Evolutionary conservation across 176 grass and related monocot genomes (phyloP).

Genomic region (Phyllostachys edulis): DNA sequence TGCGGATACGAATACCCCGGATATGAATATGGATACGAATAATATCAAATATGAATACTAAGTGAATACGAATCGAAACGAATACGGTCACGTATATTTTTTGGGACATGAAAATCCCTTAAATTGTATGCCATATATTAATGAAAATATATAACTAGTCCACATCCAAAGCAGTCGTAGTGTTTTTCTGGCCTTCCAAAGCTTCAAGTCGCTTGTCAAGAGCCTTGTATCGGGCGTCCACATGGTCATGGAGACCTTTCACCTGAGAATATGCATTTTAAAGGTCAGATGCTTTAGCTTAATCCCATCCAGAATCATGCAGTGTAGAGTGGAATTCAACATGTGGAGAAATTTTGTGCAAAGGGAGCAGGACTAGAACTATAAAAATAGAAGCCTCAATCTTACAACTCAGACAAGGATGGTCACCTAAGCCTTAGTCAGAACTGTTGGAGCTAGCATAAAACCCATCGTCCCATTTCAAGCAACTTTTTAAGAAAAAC

Average conservation of each 20-base stretch:
- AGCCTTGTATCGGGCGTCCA: constrained; percentile 52
- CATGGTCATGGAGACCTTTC: constrained; percentile 42
- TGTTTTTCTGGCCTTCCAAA: constrained; percentile 58
- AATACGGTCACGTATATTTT: too few relatives aligned
- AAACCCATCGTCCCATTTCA: neutral
- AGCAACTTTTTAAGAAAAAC: neutral
- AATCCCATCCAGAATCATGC: neutral
- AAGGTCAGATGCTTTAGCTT: constrained; percentile 1
- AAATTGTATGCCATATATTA: too few relatives aligned
- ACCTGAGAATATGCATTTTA: constrained; percentile 47
- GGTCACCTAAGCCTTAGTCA: neutral
- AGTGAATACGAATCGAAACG: too few relatives aligned
- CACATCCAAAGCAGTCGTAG: constrained; percentile 18
- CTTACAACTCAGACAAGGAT: neutral
- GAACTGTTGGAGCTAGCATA: neutral
- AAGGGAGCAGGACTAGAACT: neutral
- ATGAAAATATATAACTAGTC: too few relatives aligned
- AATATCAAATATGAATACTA: too few relatives aligned
- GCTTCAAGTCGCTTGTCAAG: constrained; percentile 57
- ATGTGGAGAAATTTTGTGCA: neutral
- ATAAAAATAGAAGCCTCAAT: neutral
- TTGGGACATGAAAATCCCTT: too few relatives aligned
- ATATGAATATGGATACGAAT: too few relatives aligned
- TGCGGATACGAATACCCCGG: too few relatives aligned
- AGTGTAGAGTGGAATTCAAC: neutral